phyloP scores from a whole-genome alignment of 2,329 filamentous ascomycete genomes.

The Trichoderma simmonsii region DNA sequence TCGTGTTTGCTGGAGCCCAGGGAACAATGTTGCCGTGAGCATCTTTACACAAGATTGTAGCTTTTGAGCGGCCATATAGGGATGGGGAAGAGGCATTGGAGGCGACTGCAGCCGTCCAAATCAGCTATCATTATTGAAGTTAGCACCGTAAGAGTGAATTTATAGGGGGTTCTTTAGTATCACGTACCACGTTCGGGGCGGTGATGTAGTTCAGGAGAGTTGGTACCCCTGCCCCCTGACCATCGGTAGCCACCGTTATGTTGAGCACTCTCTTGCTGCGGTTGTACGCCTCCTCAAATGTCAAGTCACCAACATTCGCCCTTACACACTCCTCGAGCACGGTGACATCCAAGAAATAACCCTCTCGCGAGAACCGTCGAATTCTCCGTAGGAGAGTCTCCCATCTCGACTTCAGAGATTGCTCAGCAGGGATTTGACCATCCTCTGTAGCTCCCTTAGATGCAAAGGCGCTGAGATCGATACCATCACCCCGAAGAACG shows the following conservation, averaged over 20 bases:
- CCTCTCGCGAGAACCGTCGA: constrained; percentile 67
- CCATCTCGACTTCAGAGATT: constrained; percentile 44
- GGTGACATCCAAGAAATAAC: constrained; percentile 78
- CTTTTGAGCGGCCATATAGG: constrained; percentile 62
- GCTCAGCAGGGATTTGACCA: constrained; percentile 32
- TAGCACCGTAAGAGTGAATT: not conserved
- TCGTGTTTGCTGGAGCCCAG: constrained; percentile 64
- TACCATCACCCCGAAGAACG: constrained; percentile 73
- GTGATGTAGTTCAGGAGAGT: constrained; percentile 89
- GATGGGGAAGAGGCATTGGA: constrained; percentile 67
- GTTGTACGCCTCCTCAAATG: constrained; percentile 88
- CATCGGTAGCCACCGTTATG: constrained; percentile 80
- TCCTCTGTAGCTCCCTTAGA: constrained; percentile 33
- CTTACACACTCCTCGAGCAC: constrained; percentile 81
- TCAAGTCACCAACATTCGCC: constrained; percentile 82
- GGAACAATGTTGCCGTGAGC: constrained; percentile 68
- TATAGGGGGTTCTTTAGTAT: not conserved
- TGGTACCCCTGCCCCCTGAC: constrained; percentile 70
- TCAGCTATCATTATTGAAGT: constrained; percentile 51
- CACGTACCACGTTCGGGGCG: constrained; percentile 81
- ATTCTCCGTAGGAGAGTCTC: constrained; percentile 64
- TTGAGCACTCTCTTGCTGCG: constrained; percentile 84
- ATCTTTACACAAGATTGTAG: constrained; percentile 73
- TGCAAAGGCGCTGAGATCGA: constrained; percentile 78
- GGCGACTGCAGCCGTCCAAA: constrained; percentile 75